Evolutionary conservation across 768 basidiomycete species (phyloP).

Genomic region (Paxillus involutus): DNA sequence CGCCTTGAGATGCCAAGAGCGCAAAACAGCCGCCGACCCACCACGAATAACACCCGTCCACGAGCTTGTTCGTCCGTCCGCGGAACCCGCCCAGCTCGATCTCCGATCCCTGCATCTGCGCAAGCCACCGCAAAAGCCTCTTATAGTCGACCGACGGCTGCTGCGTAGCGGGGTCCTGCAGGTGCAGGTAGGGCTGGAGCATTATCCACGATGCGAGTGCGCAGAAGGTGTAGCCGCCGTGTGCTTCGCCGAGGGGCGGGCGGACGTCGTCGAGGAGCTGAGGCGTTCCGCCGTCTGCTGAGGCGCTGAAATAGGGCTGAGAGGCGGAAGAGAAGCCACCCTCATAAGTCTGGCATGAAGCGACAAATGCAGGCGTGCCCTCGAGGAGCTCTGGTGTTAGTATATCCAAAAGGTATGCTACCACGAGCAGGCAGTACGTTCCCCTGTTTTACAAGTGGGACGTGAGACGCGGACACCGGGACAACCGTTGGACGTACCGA

Average conservation of each 20-base stretch:
- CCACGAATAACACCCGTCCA: slow-evolving; percentile 99
- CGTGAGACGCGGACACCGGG: neutral
- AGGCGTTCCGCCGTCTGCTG: slow-evolving; percentile 11
- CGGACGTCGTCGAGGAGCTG: slow-evolving; percentile 46
- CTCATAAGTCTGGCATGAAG: slow-evolving; percentile 95
- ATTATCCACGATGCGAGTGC: slow-evolving; percentile 83
- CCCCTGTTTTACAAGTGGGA: slow-evolving; percentile 52
- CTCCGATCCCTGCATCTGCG: slow-evolving; percentile 79
- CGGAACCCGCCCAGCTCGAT: slow-evolving; percentile 90
- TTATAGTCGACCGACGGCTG: slow-evolving; percentile 53
- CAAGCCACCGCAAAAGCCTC: slow-evolving; percentile 75
- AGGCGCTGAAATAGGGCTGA: slow-evolving; percentile 56
- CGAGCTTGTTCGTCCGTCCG: slow-evolving; percentile 96
- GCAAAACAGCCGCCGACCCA: slow-evolving; percentile 93
- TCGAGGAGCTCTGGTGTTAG: slow-evolving; percentile 85
- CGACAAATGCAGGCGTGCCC: slow-evolving; percentile 77
- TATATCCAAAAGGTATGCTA: slow-evolving; percentile 80
- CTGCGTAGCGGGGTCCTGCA: slow-evolving; percentile 7
- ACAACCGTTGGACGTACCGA: slow-evolving; percentile 48
- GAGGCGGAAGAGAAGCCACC: slow-evolving; percentile 89
- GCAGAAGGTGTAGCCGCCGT: slow-evolving; percentile 98
- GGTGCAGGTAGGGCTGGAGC: slow-evolving; percentile 54
- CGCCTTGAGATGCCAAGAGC: slow-evolving; percentile 61
- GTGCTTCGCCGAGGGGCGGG: slow-evolving; percentile 90
- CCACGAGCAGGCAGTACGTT: slow-evolving; percentile 86